Base-by-base conservation (phyloP, 305 asterid species). In the Solanum hybrid region DNA sequence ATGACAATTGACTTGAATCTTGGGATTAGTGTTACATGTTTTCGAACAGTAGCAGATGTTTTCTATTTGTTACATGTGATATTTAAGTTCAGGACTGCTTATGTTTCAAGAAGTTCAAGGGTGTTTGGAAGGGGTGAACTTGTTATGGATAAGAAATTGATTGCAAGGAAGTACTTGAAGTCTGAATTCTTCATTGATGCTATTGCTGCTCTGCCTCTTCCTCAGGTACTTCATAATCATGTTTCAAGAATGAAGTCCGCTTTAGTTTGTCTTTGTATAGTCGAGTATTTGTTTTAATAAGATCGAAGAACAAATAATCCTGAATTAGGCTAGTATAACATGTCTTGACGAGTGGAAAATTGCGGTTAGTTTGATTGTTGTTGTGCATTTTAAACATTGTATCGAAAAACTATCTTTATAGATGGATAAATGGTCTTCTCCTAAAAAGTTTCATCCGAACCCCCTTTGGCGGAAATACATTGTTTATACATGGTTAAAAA, bases 111-210 rank as follows among this genome's bases (percentile, higher is more conserved):
- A 67, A 96, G 95, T 89, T 96, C 97, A 61, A 93, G 97, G 90
- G 97, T 95, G 79, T 94, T 95, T 90, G 98, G 98, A 8, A 95
- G 94, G 91, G 98, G 98, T 42, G 97, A 95, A 86, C 96, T 96
- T 91, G 98, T 96, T 29, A 95, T 93, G 95, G 96, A 96, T 93
- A 93, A 84, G 33, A 90, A 93, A 51, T 90, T 89, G 93, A 95
- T 96, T 14, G 95, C 94, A 5, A 91, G 89, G 89, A 92, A 93
- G 90, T 96, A 96, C 84, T 89, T 94, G 94, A 94, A 91, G 91
- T 89, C 94, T 0, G 97, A 95, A 33, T 95, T 96, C 93, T 87
- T 93, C 86, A 88, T 96, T 14, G 97, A 96, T 91, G 92, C 90
- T 20, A 87, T 96, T 89, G 97, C 98, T 2, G 97, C 95, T 31